Evolutionary conservation across 108 stramenopile species (phyloP).

Genomic region (Aurantiochytrium sp.): DNA sequence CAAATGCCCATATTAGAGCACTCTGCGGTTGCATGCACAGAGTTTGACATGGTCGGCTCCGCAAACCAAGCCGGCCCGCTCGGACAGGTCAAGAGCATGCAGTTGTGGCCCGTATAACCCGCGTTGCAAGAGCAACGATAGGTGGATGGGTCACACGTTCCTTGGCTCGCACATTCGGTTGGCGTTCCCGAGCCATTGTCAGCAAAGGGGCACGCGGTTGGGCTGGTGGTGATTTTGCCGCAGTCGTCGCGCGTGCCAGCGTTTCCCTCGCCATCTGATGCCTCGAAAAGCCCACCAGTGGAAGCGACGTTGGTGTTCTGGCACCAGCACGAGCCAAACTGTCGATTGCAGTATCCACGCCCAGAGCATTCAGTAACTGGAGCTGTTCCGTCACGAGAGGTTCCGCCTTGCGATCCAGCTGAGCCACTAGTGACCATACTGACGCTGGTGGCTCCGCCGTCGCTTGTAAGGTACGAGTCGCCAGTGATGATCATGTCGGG

Average conservation of each 20-base stretch:
- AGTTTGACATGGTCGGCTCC: slow-evolving; percentile 31
- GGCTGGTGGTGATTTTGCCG: slow-evolving; percentile 37
- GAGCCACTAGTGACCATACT: background rate
- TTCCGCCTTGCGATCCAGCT: background rate
- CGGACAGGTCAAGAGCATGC: background rate
- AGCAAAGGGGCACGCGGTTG: slow-evolving; percentile 25
- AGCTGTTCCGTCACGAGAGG: background rate
- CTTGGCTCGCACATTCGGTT: slow-evolving; percentile 37
- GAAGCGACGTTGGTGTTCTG: slow-evolving; percentile 19
- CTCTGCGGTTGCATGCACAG: slow-evolving; percentile 37
- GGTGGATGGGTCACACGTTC: slow-evolving; percentile 35
- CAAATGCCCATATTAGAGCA: slow-evolving; percentile 52
- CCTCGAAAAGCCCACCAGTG: slow-evolving; percentile 38
- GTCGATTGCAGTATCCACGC: background rate
- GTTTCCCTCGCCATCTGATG: slow-evolving; percentile 34
- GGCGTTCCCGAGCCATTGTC: background rate
- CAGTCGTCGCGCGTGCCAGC: slow-evolving; percentile 49
- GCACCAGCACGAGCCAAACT: slow-evolving; percentile 19
- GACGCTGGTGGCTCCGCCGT: background rate
- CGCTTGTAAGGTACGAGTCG: background rate
- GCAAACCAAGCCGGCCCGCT: slow-evolving; percentile 37
- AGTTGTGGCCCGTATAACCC: background rate
- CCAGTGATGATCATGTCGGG: background rate
- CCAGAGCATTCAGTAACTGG: slow-evolving; percentile 15
- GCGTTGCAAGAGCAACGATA: slow-evolving; percentile 34